Conservation (phyloP, 2,329 filamentous ascomycete species). For the Fonsecaea pugnacius region DNA sequence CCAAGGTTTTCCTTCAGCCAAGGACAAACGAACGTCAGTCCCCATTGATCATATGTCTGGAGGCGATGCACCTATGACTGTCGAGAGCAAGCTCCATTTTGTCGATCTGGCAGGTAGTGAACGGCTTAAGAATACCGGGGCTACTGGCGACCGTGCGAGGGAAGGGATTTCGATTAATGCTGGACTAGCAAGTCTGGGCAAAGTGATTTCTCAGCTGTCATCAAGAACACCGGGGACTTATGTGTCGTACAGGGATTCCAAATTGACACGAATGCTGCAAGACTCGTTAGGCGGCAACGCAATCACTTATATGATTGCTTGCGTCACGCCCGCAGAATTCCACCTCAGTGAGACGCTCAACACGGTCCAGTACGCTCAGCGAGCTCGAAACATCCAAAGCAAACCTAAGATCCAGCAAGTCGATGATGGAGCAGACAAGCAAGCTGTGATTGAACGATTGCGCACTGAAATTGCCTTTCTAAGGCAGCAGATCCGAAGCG, state of each 20-base stretch:
- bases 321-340: slow-evolving; percentile 94
- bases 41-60: slow-evolving; percentile 77
- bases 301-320: slow-evolving; percentile 99
- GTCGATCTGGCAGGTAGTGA: slow-evolving; percentile 97
- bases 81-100: slow-evolving; percentile 98
- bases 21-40: slow-evolving; percentile 85
- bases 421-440: slow-evolving; percentile 87
- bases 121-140: slow-evolving; percentile 93
- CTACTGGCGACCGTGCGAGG: slow-evolving; percentile 88
- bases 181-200: slow-evolving; percentile 89
- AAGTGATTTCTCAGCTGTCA: slow-evolving; percentile 97
- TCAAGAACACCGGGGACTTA: slow-evolving; percentile 84
- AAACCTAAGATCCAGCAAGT: slow-evolving; percentile 95
- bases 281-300: slow-evolving; percentile 96
- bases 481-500: slow-evolving; percentile 86
- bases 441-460: slow-evolving; percentile 87
- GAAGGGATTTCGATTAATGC: slow-evolving; percentile 99
- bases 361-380: slow-evolving; percentile 95
- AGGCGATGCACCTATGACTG: slow-evolving; percentile 72
- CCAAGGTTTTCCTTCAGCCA: slow-evolving; percentile 70
- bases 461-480: slow-evolving; percentile 93
- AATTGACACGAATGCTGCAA: slow-evolving; percentile 89
- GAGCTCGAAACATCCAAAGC: slow-evolving; percentile 93
- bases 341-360: slow-evolving; percentile 97
- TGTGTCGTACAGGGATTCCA: slow-evolving; percentile 98